A percentile compares a stretch with the other conserved stretches of the same genome.
phyloP scores from a whole-genome alignment of 805 yeast species.

The Ogataea saltuana region DNA sequence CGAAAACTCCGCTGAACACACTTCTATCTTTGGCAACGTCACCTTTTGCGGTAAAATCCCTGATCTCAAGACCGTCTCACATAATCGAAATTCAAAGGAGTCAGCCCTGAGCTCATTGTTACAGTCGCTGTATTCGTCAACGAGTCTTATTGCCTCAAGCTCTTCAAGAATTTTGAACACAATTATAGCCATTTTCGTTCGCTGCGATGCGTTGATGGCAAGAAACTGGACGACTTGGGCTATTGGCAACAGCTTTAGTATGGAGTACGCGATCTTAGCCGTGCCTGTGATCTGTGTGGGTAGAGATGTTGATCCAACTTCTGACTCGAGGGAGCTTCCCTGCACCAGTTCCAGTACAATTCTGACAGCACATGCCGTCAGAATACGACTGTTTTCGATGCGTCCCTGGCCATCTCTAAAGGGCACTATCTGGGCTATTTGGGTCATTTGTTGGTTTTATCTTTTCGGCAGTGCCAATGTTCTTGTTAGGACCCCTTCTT shows the following conservation, averaged over 20 bases:
- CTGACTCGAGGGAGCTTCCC: neutral
- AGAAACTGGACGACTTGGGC: slow-evolving; percentile 13
- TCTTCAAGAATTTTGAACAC: slow-evolving; percentile 2
- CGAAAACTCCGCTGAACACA: neutral
- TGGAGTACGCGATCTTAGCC: slow-evolving; percentile 1
- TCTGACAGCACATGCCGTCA: neutral
- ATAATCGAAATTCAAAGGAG: slow-evolving; percentile 6
- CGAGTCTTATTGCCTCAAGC: slow-evolving; percentile 2
- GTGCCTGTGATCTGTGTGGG: neutral
- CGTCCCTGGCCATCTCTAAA: neutral
- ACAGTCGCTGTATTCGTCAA: slow-evolving; percentile 1
- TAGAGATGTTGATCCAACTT: neutral
- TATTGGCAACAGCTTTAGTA: slow-evolving; percentile 13
- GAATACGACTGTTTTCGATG: neutral
- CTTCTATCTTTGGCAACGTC: neutral
- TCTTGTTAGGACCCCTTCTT: neutral
- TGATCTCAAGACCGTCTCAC: slow-evolving; percentile 5
- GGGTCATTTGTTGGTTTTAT: neutral
- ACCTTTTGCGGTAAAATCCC: neutral
- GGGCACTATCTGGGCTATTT: slow-evolving; percentile 8
- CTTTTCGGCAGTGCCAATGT: neutral
- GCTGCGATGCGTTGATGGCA: slow-evolving; percentile 6
- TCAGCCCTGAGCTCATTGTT: slow-evolving; percentile 2
- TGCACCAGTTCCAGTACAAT: neutral
- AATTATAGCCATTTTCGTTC: neutral